A percentile compares a stretch with the other conserved stretches of the same genome.
These are phyloP conservation scores for Pyrenophora teres DNA, from an alignment of 2,329 filamentous ascomycete species.

Conservation along the genomic window DNA sequence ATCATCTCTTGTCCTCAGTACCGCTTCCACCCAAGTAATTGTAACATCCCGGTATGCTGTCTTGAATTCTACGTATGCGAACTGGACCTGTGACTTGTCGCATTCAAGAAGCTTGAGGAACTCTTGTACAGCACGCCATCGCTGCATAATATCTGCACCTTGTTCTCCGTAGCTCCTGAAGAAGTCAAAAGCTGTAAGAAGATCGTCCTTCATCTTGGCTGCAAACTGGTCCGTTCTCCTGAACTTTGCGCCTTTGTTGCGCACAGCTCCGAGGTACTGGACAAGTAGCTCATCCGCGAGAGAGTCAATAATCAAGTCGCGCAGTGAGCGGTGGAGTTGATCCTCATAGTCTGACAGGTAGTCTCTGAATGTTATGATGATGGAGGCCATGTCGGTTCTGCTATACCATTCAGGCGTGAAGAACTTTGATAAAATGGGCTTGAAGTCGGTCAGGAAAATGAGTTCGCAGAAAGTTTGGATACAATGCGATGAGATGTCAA, in stretches of 20 bases:
- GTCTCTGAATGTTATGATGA: slow-evolving; percentile 93
- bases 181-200: slow-evolving; percentile 87
- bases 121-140: slow-evolving; percentile 88
- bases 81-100: slow-evolving; percentile 73
- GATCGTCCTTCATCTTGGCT: slow-evolving; percentile 92
- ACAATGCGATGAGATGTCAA: slow-evolving; percentile 93
- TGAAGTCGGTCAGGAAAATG: slow-evolving; percentile 90
- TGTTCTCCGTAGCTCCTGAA: slow-evolving; percentile 63
- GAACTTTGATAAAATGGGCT: slow-evolving; percentile 79
- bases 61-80: slow-evolving; percentile 85
- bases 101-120: slow-evolving; percentile 78
- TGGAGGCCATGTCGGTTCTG: slow-evolving; percentile 85
- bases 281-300: slow-evolving; percentile 89
- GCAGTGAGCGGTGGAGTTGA: slow-evolving; percentile 82
- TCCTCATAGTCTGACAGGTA: slow-evolving; percentile 87
- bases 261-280: slow-evolving; percentile 79
- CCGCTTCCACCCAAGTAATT: slow-evolving; percentile 93
- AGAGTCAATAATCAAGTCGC: slow-evolving; percentile 91
- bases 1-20: slow-evolving; percentile 84
- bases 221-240: slow-evolving; percentile 83
- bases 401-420: slow-evolving; percentile 92
- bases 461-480: slow-evolving; percentile 84
- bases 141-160: slow-evolving; percentile 76
- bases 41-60: slow-evolving; percentile 89
- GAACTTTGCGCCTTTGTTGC: slow-evolving; percentile 91